Base-by-base conservation (phyloP, 345 rosid species). In the Angophora floribunda region DNA sequence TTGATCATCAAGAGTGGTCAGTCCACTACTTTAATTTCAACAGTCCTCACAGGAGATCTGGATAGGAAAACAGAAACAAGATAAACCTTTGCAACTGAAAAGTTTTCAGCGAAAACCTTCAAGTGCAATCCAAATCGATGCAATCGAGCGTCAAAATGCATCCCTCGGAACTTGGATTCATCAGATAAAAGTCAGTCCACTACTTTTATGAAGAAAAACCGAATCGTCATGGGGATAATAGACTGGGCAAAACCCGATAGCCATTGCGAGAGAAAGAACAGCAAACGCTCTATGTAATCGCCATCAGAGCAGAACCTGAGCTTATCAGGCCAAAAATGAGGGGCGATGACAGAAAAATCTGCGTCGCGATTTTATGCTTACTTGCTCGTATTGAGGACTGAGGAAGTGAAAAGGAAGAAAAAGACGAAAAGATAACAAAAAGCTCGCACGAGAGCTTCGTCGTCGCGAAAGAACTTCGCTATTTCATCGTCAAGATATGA, bases 101-200 rank as follows among this genome's bases (percentile, higher is more conserved):
- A 2, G 41, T 36, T 36, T 36, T 36, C 41, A 36, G 41, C 41
- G 4, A 36, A 70, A 36, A 36, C 49, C 82, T 36, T 70, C 7
- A 41, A 36, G 82, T 11, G 49, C 57, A 30, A 13, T 12, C 47
- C 57, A 47, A n/a, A 88, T 50, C 61, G 13, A 36, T 49, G 52
- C n/a, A 22, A n/a, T 51, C 44, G 50, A 24, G 7, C 85, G 41
- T 36, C n/a, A 36, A 85, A 85, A 63, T 6, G 19, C 85, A 41
- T 86, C 88, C 88, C 87, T 86, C 90, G 44, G 88, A 80, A 44
- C 44, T 49, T 15, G 6, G 85, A 50, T 79, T 78, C 57, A 51
- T 85, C 87, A 85, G 87, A 86, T 87, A 61, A 51, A 82, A 61
- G 85, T 89, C 88, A 89, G 85, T 24, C 87, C 88, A 87, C 89